Evolutionary conservation across 345 rosid genomes (phyloP), one percentile per base, ranked within the genome.

Genomic region (Streptanthus diversifolius): DNA sequence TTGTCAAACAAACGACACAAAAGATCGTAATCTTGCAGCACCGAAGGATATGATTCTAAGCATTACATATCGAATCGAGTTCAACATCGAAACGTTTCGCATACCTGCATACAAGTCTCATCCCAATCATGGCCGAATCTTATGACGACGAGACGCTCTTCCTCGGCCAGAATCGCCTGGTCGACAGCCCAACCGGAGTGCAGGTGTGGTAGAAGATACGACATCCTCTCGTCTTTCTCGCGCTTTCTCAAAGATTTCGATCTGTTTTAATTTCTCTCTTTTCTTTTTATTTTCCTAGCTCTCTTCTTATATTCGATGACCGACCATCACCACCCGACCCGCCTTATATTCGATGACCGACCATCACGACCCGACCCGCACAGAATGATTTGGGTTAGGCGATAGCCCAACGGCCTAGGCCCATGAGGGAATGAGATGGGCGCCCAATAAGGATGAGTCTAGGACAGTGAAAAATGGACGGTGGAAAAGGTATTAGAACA

Each of bases 151-250:
- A 90, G 90, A 73, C 96, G 91, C 81, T 90, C 98, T 80, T 92
- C 98, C 81, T 90, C 98, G 35, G 98, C 91, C 5, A 92, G 80
- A 76, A 92, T 92, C 69, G 96, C 87, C 85, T 92, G 98, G 72
- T 92, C 98, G 0, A 90, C 98, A 2, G 96, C 98, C 98, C 96
- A 88, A 21, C 98, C 98, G 0, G 98, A 88, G 85, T 90, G 96
- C 79, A 92, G 76, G 66, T 92, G 96, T 8, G 98, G 98, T 57
- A 92, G 84, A 77, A 92, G 69, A 60, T 92, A 92, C 77, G 98
- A 92, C 98, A 89, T 85, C 76, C 56, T 40, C 62, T 19, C 35
- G 1, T 7, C 13, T 44, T 29, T 35, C 51, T 51, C 30, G 55
- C 55, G 55, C 30, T 56, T 47, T 64, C 63, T 56, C 36, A 18